A percentile compares a stretch with the other conserved stretches of the same genome.
Conservation (phyloP, 768 basidiomycete species). For the Hypholoma sublateritium region DNA sequence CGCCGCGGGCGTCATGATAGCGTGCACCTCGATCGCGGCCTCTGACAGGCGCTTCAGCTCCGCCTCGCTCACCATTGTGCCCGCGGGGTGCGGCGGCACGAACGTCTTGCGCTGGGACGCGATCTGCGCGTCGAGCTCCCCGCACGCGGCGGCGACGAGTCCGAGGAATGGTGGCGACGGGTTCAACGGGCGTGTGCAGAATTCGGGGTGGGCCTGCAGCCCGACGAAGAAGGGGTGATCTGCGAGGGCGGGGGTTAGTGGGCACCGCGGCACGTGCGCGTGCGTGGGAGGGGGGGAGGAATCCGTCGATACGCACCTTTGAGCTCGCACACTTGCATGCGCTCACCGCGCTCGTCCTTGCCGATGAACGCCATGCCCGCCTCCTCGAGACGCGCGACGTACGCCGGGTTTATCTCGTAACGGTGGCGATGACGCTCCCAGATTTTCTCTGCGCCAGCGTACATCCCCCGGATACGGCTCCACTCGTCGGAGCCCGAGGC, state of each 20-base stretch:
- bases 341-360: conserved; percentile 92
- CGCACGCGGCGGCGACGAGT: conserved; percentile 80
- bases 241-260: conserved; percentile 23
- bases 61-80: conserved; percentile 72
- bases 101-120: conserved; percentile 60
- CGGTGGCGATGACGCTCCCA: conserved; percentile 98
- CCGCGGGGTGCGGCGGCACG: conserved; percentile 74
- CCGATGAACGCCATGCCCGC: conserved; percentile 72
- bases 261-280: neutral
- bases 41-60: conserved; percentile 38
- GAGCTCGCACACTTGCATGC: conserved; percentile 96
- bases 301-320: conserved; percentile 49
- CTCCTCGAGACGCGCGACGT: conserved; percentile 67
- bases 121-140: conserved; percentile 67
- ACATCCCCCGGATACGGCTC: conserved; percentile 76
- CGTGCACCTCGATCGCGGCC: conserved; percentile 14
- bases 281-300: neutral
- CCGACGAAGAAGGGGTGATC: conserved; percentile 95
- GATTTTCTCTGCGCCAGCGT: conserved; percentile 76
- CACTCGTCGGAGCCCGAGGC: conserved; percentile 64
- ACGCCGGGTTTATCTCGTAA: conserved; percentile 91
- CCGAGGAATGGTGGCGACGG: conserved; percentile 98
- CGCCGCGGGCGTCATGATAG: neutral
- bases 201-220: conserved; percentile 96
- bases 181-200: conserved; percentile 96